Evolutionary conservation across 2,329 filamentous ascomycete genomes (phyloP).

Genomic region (Chaetomium globosum): DNA sequence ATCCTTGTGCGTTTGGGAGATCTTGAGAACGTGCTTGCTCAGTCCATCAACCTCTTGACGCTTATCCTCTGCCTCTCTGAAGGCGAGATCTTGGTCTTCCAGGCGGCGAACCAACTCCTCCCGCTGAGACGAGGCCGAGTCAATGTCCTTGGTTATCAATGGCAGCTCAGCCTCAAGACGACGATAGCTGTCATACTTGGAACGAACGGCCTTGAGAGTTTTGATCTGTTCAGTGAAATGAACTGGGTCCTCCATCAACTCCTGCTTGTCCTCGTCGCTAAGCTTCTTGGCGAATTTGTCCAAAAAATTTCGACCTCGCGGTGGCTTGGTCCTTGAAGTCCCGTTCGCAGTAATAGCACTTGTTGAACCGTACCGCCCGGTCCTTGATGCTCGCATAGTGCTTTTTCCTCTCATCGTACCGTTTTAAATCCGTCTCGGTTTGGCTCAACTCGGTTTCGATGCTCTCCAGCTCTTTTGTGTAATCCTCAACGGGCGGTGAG

Average conservation of each 20-base stretch:
- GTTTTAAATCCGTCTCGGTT: slow-evolving; percentile 67
- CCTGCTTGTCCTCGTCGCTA: slow-evolving; percentile 63
- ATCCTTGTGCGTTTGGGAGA: slow-evolving; percentile 72
- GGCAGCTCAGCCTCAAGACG: slow-evolving; percentile 74
- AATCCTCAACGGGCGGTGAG: slow-evolving; percentile 55
- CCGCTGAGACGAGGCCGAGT: slow-evolving; percentile 57
- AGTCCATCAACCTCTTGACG: slow-evolving; percentile 65
- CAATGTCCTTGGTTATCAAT: slow-evolving; percentile 63
- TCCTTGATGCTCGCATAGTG: slow-evolving; percentile 72
- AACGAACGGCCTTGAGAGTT: slow-evolving; percentile 62
- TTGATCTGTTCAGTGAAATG: slow-evolving; percentile 63
- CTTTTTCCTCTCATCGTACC: slow-evolving; percentile 68
- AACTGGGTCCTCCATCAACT: slow-evolving; percentile 55
- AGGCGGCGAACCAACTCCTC: slow-evolving; percentile 62
- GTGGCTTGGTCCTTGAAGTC: slow-evolving; percentile 63
- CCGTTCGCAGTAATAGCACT: slow-evolving; percentile 76
- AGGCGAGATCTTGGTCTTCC: slow-evolving; percentile 67
- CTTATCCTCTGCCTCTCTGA: slow-evolving; percentile 65
- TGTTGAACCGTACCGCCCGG: slow-evolving; percentile 66
- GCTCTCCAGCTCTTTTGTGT: slow-evolving; percentile 53
- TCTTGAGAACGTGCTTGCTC: slow-evolving; percentile 73
- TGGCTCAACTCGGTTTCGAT: slow-evolving; percentile 61
- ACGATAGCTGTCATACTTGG: slow-evolving; percentile 73
- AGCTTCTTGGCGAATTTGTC: slow-evolving; percentile 67
- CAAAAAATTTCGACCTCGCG: slow-evolving; percentile 65